These are phyloP conservation scores for Moelleriella libera DNA, from an alignment of 2,329 filamentous ascomycete species.

Conservation along the genomic window DNA sequence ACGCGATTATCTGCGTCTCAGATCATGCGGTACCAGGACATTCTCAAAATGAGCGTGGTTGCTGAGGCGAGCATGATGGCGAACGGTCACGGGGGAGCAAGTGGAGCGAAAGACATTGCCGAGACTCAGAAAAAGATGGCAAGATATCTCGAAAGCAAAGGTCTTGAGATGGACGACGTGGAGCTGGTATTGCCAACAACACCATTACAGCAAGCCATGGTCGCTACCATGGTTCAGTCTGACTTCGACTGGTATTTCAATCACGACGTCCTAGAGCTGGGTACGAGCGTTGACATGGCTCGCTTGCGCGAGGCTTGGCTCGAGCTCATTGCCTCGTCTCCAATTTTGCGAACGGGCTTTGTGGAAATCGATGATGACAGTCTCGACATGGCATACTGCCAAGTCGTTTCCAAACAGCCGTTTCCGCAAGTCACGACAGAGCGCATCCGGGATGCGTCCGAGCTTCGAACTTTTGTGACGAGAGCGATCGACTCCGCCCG, in stretches of 20 bases:
- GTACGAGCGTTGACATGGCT: constrained; percentile 34
- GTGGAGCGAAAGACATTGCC: not conserved
- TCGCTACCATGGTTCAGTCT: constrained; percentile 68
- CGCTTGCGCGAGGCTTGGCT: constrained; percentile 48
- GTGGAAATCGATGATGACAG: constrained; percentile 46
- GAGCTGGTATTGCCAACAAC: constrained; percentile 60
- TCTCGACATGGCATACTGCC: constrained; percentile 35
- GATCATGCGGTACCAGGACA: constrained; percentile 61
- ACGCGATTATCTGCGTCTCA: constrained; percentile 54
- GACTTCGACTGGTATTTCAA: constrained; percentile 71
- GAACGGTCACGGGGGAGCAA: not conserved
- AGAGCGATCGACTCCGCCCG: constrained; percentile 22
- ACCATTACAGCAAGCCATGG: constrained; percentile 74
- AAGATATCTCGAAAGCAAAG: constrained; percentile 18
- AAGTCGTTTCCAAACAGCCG: constrained; percentile 24
- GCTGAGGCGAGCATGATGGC: constrained; percentile 25
- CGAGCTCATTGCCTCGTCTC: constrained; percentile 41
- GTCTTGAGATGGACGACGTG: constrained; percentile 23
- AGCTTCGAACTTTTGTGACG: constrained; percentile 14
- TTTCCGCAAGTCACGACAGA: constrained; percentile 1
- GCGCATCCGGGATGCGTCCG: not conserved
- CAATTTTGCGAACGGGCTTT: constrained; percentile 68
- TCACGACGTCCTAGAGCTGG: constrained; percentile 58
- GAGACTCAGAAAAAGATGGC: not conserved
- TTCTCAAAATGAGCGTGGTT: constrained; percentile 25